These are phyloP conservation scores for Amanita thiersii DNA, from an alignment of 768 basidiomycete species.

Conservation along the genomic window DNA sequence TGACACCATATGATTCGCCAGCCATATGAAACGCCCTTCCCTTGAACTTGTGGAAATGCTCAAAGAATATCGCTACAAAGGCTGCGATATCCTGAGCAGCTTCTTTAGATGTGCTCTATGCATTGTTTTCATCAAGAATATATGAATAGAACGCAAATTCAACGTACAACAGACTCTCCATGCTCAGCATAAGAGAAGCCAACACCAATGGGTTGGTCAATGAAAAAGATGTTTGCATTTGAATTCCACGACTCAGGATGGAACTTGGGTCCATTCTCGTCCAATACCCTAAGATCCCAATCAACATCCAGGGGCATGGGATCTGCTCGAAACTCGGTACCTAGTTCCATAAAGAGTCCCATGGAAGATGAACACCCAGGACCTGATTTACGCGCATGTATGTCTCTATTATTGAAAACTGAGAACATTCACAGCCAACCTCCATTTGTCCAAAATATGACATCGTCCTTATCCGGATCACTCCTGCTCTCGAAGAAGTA, in stretches of 20 bases:
- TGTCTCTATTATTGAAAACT: background rate
- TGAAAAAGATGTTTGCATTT: slow-evolving; percentile 55
- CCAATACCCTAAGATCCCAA: slow-evolving; percentile 52
- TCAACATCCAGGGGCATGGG: background rate
- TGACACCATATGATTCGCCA: slow-evolving; percentile 73
- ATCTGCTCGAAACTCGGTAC: slow-evolving; percentile 28
- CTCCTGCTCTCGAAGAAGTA: slow-evolving; percentile 72
- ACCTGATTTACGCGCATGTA: slow-evolving; percentile 18
- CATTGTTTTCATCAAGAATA: background rate
- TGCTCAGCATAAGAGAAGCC: slow-evolving; percentile 61
- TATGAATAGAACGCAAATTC: background rate
- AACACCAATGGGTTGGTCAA: slow-evolving; percentile 55
- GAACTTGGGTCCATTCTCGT: slow-evolving; percentile 39
- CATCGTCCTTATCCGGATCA: slow-evolving; percentile 51
- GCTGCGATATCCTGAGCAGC: slow-evolving; percentile 65
- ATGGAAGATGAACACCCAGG: slow-evolving; percentile 36
- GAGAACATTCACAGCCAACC: slow-evolving; percentile 1
- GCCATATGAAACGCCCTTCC: slow-evolving; percentile 58
- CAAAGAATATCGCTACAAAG: slow-evolving; percentile 68
- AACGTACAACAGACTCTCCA: slow-evolving; percentile 48
- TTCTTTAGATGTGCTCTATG: slow-evolving; percentile 53
- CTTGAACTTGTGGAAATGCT: slow-evolving; percentile 64
- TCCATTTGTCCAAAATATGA: slow-evolving; percentile 46
- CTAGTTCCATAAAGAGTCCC: slow-evolving; percentile 69
- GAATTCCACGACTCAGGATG: slow-evolving; percentile 62